These are phyloP conservation scores for Emericellopsis cladophorae DNA, from an alignment of 2,329 filamentous ascomycete genomes.

Conservation along the genomic window DNA sequence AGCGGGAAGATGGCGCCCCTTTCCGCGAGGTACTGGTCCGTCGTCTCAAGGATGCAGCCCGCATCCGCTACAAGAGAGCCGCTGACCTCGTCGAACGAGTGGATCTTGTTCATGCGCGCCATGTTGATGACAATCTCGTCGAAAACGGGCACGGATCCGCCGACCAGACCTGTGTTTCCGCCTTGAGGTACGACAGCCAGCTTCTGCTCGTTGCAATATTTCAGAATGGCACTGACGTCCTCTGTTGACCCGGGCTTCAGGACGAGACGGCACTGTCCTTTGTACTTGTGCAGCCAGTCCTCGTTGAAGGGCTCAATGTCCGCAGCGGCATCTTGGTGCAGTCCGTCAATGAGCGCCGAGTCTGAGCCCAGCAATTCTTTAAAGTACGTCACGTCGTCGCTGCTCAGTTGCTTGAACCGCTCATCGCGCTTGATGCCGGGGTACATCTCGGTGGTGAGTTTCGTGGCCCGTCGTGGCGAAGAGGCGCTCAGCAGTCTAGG, in stretches of 20 bases:
- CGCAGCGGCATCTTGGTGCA: conserved; percentile 55
- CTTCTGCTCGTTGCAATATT: conserved; percentile 88
- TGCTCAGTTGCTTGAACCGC: conserved; percentile 60
- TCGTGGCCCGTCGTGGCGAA: conserved; percentile 19
- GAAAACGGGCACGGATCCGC: conserved; percentile 91
- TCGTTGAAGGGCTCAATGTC: conserved; percentile 89
- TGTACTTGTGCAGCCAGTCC: conserved; percentile 99
- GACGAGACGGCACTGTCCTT: conserved; percentile 77
- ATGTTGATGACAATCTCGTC: conserved; percentile 95
- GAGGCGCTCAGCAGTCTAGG: conserved; percentile 13
- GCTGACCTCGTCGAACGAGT: conserved; percentile 85
- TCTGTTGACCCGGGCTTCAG: conserved; percentile 75
- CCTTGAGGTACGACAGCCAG: conserved; percentile 94
- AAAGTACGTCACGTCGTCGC: conserved; percentile 75
- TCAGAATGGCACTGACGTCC: conserved; percentile 80
- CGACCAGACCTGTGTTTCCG: conserved; percentile 91
- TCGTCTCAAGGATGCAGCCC: conserved; percentile 80
- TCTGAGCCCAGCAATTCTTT: conserved; percentile 65
- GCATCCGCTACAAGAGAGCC: conserved; percentile 84
- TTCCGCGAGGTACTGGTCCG: conserved; percentile 75
- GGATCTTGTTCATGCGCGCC: conserved; percentile 79
- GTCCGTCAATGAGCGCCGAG: conserved; percentile 73
- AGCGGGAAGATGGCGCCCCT: conserved; percentile 84
- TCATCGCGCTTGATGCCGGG: conserved; percentile 70
- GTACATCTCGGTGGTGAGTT: conserved; percentile 77